Evolutionary conservation across 148 eudicot species (phyloP).

Genomic region (Rhododendron simsii): DNA sequence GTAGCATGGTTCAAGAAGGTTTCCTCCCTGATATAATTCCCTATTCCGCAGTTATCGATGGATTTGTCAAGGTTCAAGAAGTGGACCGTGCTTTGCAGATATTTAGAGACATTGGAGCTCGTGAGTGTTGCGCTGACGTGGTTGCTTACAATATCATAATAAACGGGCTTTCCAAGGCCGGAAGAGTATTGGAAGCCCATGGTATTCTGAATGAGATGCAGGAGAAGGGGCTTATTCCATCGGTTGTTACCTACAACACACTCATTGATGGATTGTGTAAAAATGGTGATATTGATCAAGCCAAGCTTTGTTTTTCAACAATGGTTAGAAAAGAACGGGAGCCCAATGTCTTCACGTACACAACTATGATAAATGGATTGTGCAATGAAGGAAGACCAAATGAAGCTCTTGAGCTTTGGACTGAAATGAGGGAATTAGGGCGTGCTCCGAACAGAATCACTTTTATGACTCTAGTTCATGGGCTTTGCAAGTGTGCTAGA

Average conservation of each 20-base stretch:
- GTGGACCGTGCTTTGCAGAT: slow-evolving; percentile 56
- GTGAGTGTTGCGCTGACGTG: slow-evolving; percentile 74
- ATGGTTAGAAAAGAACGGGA: slow-evolving; percentile 41
- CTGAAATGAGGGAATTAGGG: slow-evolving; percentile 12
- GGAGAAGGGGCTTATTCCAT: slow-evolving; percentile 62
- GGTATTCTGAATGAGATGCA: slow-evolving; percentile 35
- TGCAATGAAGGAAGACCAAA: slow-evolving; percentile 61
- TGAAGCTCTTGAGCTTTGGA: slow-evolving; percentile 63
- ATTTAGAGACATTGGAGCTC: slow-evolving; percentile 44
- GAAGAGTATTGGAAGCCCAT: slow-evolving; percentile 53
- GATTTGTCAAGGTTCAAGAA: slow-evolving; percentile 49
- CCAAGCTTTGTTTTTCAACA: slow-evolving; percentile 41
- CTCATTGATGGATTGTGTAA: slow-evolving; percentile 87
- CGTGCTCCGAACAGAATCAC: slow-evolving; percentile 16
- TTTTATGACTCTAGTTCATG: slow-evolving; percentile 49
- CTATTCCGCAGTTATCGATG: slow-evolving; percentile 62
- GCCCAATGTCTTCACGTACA: slow-evolving; percentile 50
- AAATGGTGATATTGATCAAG: slow-evolving; percentile 50
- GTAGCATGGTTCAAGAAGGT: slow-evolving; percentile 58
- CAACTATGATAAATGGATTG: slow-evolving; percentile 45
- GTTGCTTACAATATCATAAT: slow-evolving; percentile 75
- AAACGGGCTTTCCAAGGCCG: slow-evolving; percentile 66
- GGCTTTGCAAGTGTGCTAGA: slow-evolving; percentile 72
- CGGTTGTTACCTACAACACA: slow-evolving; percentile 75
- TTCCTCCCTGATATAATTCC: slow-evolving; percentile 62